Evolutionary conservation across 2,329 filamentous ascomycete genomes (phyloP), one percentile per base, ranked within the genome.

Genomic region (Aspergillus bombycis): DNA sequence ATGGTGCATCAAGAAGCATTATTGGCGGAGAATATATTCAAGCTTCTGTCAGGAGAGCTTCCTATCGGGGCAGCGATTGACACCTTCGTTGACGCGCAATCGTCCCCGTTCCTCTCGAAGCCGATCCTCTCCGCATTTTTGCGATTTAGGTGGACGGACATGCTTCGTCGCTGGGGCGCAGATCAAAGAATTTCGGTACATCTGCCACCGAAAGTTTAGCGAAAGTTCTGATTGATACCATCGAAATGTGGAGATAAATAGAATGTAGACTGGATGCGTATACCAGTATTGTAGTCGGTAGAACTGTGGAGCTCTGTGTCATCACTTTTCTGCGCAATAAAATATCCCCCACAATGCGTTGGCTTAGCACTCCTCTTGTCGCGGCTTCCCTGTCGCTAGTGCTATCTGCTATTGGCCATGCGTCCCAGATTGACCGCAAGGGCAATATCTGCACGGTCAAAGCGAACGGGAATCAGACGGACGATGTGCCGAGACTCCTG

Each of bases 401-500:
- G 0, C 52, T 65, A 28, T 62, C 50, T 3, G 41, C 58, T 12
- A 19, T 58, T n/a, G 14, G 61, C 26, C 48, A 53, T 53, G 58
- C 60, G 14, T 36, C 32, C 6, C 41, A 48, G 21, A 57, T 61
- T 34, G 36, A 65, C 19, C 57, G 60, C 41, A 58, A 67, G 38
- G 53, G 64, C 57, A 72, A 71, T 61, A 61, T 71, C 38, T 83
- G 81, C 65, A 81, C 73, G 2, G 79, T 83, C 34, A 72, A 72
- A 38, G 76, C 79, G 41, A 73, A 75, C 32, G 77, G 77, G 5
- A 69, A 78, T 32, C 67, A 76, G 16, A 72, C 67, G 64, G 74
- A 80, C 62, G 80, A 82, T 57, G 77, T 80, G 1, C 77, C 78
- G 9, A 78, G 73, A 36, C 79, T 82, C 36, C 65, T 80, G 1